Percentiles rank a stretch among this genome's conserved stretches.
phyloP scores from a whole-genome alignment of 108 stramenopile species.

The Seminavis robusta region DNA sequence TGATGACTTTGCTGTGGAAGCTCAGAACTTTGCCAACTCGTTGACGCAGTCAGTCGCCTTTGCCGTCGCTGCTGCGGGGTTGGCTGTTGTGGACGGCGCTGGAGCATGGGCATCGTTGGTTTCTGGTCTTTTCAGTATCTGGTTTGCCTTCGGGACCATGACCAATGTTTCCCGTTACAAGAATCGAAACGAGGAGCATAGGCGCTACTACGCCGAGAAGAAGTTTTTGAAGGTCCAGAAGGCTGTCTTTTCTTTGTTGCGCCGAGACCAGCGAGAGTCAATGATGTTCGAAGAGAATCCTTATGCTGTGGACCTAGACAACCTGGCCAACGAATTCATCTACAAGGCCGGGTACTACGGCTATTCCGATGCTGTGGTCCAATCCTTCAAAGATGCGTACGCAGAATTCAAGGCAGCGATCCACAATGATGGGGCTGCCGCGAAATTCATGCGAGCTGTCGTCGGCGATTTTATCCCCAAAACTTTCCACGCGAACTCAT shows the following conservation, averaged over 20 bases:
- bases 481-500: slow-evolving; percentile 27
- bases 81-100: slow-evolving; percentile 3
- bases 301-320: slow-evolving; percentile 14
- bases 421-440: slow-evolving; percentile 14
- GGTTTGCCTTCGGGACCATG: slow-evolving; percentile 24
- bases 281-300: slow-evolving; percentile 14
- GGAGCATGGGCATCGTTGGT: neutral
- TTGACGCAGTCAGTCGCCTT: slow-evolving; percentile 16
- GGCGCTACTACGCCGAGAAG: slow-evolving; percentile 4
- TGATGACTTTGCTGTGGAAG: slow-evolving; percentile 34
- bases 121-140: slow-evolving; percentile 18
- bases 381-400: slow-evolving; percentile 24
- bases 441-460: slow-evolving; percentile 17
- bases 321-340: slow-evolving; percentile 12
- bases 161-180: slow-evolving; percentile 25
- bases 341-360: slow-evolving; percentile 23
- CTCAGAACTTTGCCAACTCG: slow-evolving; percentile 23
- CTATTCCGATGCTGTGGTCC: slow-evolving; percentile 16
- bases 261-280: neutral
- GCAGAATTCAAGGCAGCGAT: slow-evolving; percentile 5
- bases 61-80: slow-evolving; percentile 16
- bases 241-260: slow-evolving; percentile 11
- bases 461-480: slow-evolving; percentile 15
- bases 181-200: slow-evolving; percentile 24
- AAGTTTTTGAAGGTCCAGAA: slow-evolving; percentile 16